These are phyloP conservation scores for Coccomyxa subellipsoidea DNA, from an alignment of 163 green algal species.

Conservation along the genomic window DNA sequence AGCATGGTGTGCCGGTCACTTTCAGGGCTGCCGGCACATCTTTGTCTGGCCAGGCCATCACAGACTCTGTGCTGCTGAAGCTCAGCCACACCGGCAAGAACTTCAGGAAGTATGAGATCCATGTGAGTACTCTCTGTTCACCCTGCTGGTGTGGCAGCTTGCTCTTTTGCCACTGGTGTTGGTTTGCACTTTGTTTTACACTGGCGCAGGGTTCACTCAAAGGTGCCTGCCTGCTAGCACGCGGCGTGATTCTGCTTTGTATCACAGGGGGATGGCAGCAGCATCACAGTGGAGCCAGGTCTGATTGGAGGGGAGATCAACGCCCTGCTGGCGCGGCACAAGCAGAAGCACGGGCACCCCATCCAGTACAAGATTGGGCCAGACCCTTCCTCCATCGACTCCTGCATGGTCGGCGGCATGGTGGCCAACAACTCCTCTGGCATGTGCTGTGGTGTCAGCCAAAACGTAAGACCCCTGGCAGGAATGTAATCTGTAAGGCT, in stretches of 20 bases:
- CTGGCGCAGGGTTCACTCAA: neutral
- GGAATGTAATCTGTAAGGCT: neutral
- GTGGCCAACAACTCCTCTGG: conserved; percentile 96
- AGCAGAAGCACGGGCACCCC: conserved; percentile 69
- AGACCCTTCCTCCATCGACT: conserved; percentile 94
- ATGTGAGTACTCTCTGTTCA: conserved; percentile 49
- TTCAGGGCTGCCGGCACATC: conserved; percentile 93
- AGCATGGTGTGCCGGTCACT: conserved; percentile 86
- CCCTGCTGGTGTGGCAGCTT: neutral
- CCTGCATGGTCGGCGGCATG: conserved; percentile 96
- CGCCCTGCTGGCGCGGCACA: conserved; percentile 76
- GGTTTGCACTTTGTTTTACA: too few relatives aligned
- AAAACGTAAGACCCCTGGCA: conserved; percentile 53
- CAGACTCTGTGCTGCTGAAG: conserved; percentile 95
- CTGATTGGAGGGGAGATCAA: conserved; percentile 97
- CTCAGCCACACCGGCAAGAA: conserved; percentile 93
- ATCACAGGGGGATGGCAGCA: conserved; percentile 80
- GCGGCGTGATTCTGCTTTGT: neutral
- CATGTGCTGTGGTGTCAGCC: conserved; percentile 96
- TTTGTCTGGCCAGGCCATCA: conserved; percentile 92
- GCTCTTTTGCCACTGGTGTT: too few relatives aligned
- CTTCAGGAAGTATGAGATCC: conserved; percentile 89
- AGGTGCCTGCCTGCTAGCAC: too few relatives aligned
- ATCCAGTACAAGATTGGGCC: conserved; percentile 98
- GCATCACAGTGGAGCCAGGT: conserved; percentile 91